Base-by-base conservation (phyloP, 371 early-diverging fungal species). In the Apophysomyces trapeziformis region DNA sequence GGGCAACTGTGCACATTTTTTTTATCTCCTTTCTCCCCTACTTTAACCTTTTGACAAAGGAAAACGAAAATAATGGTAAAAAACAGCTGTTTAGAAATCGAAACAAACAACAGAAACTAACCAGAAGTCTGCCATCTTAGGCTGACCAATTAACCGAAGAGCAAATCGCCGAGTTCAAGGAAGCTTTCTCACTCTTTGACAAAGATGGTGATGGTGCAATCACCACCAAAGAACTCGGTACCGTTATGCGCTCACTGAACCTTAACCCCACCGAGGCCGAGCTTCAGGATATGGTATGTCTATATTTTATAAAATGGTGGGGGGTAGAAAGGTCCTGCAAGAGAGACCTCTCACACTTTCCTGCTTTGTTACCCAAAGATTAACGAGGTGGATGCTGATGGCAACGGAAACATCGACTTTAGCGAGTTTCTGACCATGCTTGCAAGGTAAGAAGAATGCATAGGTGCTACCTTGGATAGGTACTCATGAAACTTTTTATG, bases 201-300 rank as follows among this genome's bases (percentile, higher is more conserved):
- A 70, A 73, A 85, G 96, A 98, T 82, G 92, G 90, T 72, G 96
- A 97, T 85, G 96, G 95, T 77, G 85, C 87, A 73, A 96, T 99
- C 74, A 90, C 91, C 68, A 81, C 87, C 73, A 85, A 83, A 69
- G 93, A 93, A 79, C 90, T 99, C 60, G 95, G 95, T 69, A 92
- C 92, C 44, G 95, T 96, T 63, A 95, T 96, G 94, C 92, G 94
- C 69, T 93, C 96, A 16, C 85, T 96, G 54, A 92, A 93, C 76
- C 85, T 89, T 76, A 91, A 91, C 77, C 92, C 93, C 35, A 90
- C 91, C 56, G 93, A 94, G 70, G 87, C 89, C 35, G 92, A 95
- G 70, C 85, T 93, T 68, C 88, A 89, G 73, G 92, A 90, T 66
- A 91, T 92, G 90, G 83, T 79, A 82, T 64, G 26, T 16, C n/a